Percentiles rank a stretch among this genome's conserved stretches.
These are phyloP conservation scores for Aspergillus affinis DNA, from an alignment of 495 filamentous ascomycete genomes.

Conservation along the genomic window DNA sequence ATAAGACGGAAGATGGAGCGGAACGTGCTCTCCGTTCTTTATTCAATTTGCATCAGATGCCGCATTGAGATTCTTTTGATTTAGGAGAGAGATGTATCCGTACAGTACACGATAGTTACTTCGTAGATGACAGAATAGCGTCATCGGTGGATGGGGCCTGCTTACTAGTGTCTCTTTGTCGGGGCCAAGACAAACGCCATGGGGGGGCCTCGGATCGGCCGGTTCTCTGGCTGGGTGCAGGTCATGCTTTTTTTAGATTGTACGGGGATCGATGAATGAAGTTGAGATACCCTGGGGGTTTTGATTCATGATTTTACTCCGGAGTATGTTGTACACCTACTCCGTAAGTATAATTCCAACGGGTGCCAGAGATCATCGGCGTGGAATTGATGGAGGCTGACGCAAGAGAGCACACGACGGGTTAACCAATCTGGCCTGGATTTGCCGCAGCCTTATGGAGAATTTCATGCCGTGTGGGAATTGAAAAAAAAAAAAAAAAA, in stretches of 20 bases:
- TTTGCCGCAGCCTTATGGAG: constrained; percentile 17
- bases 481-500: background rate
- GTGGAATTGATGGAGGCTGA: background rate
- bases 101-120: too few species aligned
- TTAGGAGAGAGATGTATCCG: background rate
- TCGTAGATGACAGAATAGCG: background rate
- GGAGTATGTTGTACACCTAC: too few species aligned
- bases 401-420: constrained; percentile 13
- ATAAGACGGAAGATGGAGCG: background rate
- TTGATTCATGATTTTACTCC: too few species aligned
- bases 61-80: background rate
- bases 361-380: too few species aligned
- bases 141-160: background rate
- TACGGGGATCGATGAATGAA: too few species aligned
- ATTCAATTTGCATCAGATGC: too few species aligned
- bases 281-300: too few species aligned
- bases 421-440: constrained; percentile 10
- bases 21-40: too few species aligned
- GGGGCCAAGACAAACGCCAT: background rate
- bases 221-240: background rate
- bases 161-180: background rate
- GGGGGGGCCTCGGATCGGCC: background rate
- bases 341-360: too few species aligned
- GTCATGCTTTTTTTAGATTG: background rate
- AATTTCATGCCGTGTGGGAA: constrained; percentile 1